Conservation (phyloP, 805 yeast genomes). For the Lachancea sp. region DNA sequence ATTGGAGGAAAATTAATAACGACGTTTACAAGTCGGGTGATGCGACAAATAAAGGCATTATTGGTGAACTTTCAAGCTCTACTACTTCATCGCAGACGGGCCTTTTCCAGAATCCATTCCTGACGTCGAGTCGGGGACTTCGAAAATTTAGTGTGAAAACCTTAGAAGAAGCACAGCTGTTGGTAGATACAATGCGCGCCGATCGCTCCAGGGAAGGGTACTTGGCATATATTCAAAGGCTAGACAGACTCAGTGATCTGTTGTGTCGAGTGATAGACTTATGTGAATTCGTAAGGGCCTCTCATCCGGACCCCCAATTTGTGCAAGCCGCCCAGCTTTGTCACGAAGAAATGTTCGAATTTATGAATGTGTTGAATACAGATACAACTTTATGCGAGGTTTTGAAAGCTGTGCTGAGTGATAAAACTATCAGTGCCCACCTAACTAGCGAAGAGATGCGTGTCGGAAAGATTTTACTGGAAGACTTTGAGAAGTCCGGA, state of each 20-base stretch:
- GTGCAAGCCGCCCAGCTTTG: slow-evolving; percentile 77
- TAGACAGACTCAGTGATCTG: slow-evolving; percentile 82
- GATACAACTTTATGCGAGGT: slow-evolving; percentile 62
- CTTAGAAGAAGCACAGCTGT: slow-evolving; percentile 52
- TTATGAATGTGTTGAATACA: slow-evolving; percentile 88
- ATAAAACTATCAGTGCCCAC: slow-evolving; percentile 23
- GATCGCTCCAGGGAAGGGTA: slow-evolving; percentile 42
- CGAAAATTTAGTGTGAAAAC: slow-evolving; percentile 60
- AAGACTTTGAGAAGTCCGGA: slow-evolving; percentile 88
- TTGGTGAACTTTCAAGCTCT: slow-evolving; percentile 2
- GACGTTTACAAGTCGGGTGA: slow-evolving; percentile 13
- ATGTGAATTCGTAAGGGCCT: slow-evolving; percentile 84
- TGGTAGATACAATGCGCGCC: slow-evolving; percentile 51
- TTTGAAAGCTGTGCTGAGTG: slow-evolving; percentile 48
- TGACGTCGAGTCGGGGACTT: slow-evolving; percentile 66
- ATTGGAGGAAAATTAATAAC: slow-evolving; percentile 48
- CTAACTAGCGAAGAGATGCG: slow-evolving; percentile 69
- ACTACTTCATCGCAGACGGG: slow-evolving; percentile 40
- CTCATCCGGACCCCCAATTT: slow-evolving; percentile 72
- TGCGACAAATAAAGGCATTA: slow-evolving; percentile 6
- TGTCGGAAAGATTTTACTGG: slow-evolving; percentile 72
- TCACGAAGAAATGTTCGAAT: slow-evolving; percentile 84
- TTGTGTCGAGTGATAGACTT: slow-evolving; percentile 89
- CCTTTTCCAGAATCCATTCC: slow-evolving; percentile 64
- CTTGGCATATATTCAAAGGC: slow-evolving; percentile 47